These are phyloP conservation scores for Nosema granulosis DNA, from an alignment of 371 early-diverging fungal genomes.

Conservation along the genomic window DNA sequence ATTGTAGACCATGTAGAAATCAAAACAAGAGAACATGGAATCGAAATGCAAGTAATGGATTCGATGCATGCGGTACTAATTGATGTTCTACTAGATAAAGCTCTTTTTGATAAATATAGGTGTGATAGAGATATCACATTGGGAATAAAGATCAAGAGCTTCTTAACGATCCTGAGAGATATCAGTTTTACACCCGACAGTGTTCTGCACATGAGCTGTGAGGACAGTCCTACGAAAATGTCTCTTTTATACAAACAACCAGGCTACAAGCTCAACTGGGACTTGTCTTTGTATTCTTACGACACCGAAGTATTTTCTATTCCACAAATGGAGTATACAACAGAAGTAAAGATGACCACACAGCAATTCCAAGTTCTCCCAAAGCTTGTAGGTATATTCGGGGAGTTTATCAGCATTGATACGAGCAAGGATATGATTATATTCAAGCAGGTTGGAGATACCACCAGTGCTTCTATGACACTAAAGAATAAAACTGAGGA, in stretches of 20 bases:
- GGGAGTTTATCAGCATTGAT: slow-evolving; percentile 51
- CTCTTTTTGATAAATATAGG: slow-evolving; percentile 64
- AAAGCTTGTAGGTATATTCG: slow-evolving; percentile 53
- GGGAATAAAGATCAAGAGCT: slow-evolving; percentile 59
- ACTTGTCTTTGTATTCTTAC: slow-evolving; percentile 49
- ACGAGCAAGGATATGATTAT: slow-evolving; percentile 39
- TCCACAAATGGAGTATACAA: slow-evolving; percentile 45
- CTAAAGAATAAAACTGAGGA: slow-evolving; percentile 11
- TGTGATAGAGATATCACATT: slow-evolving; percentile 64
- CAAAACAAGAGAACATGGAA: slow-evolving; percentile 52
- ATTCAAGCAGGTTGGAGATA: slow-evolving; percentile 57
- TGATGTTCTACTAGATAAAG: slow-evolving; percentile 60
- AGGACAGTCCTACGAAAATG: slow-evolving; percentile 44
- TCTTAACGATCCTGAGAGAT: slow-evolving; percentile 59
- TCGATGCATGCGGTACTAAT: slow-evolving; percentile 64
- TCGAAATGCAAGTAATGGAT: slow-evolving; percentile 67
- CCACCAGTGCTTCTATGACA: slow-evolving; percentile 37
- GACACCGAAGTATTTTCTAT: slow-evolving; percentile 46
- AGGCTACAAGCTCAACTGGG: slow-evolving; percentile 25
- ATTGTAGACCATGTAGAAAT: slow-evolving; percentile 64
- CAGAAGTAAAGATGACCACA: slow-evolving; percentile 42
- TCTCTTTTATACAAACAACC: slow-evolving; percentile 28
- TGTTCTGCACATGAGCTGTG: slow-evolving; percentile 27
- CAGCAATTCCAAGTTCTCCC: slow-evolving; percentile 50
- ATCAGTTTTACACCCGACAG: slow-evolving; percentile 41